Percentiles rank a stretch among this genome's conserved stretches.
These are phyloP conservation scores for Parastagonospora avenae DNA, from an alignment of 2,329 filamentous ascomycete genomes.

Conservation along the genomic window DNA sequence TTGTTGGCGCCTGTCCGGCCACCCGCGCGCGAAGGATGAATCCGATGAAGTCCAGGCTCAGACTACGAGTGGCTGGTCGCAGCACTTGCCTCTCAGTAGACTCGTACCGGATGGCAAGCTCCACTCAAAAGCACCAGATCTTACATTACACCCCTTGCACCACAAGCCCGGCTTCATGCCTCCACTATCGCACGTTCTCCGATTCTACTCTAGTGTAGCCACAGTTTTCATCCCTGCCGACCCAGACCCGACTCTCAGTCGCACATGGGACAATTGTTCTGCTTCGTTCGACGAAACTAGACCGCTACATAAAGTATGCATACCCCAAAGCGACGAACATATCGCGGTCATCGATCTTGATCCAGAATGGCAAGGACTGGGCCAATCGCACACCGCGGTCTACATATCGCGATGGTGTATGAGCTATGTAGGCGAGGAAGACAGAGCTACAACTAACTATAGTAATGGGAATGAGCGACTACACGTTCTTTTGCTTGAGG, in stretches of 20 bases:
- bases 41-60: no score
- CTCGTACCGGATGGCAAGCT: neutral
- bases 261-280: no score
- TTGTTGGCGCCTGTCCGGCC: no score
- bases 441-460: neutral
- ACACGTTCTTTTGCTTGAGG: slow-evolving; percentile 3
- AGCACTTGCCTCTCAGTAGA: no score
- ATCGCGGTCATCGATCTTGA: neutral
- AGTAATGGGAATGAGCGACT: neutral
- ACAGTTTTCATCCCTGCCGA: slow-evolving; percentile 3
- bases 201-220: slow-evolving; percentile 7
- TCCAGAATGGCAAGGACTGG: neutral
- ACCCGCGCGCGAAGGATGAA: no score
- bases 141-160: neutral
- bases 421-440: neutral
- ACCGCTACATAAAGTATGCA: neutral
- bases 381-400: neutral
- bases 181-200: slow-evolving; percentile 6
- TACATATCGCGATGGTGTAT: slow-evolving; percentile 4
- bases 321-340: neutral
- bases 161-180: neutral
- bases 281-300: neutral
- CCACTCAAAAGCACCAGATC: neutral
- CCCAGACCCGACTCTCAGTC: neutral
- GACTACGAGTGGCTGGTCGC: no score